A percentile compares a stretch with the other conserved stretches of the same genome.
Conservation (phyloP, 345 rosid species). For the Aethionema arabicum region DNA sequence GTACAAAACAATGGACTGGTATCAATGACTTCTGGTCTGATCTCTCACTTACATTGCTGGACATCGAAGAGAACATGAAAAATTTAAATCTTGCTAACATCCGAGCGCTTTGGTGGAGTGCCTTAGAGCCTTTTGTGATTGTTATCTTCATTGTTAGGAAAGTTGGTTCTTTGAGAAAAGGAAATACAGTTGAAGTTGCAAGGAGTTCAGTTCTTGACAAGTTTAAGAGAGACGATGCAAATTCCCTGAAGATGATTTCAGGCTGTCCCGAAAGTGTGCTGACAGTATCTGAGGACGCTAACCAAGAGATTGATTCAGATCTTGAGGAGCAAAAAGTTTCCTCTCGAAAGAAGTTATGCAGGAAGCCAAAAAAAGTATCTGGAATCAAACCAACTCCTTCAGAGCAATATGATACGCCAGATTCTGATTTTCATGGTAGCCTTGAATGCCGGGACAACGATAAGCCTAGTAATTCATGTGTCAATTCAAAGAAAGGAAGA, state of each 20-base stretch:
- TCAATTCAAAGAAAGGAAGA: slow-evolving; percentile 38
- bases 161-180: slow-evolving; percentile 74
- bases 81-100: slow-evolving; percentile 39
- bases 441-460: slow-evolving; percentile 39
- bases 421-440: slow-evolving; percentile 26
- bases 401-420: slow-evolving; percentile 39
- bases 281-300: slow-evolving; percentile 41
- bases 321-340: slow-evolving; percentile 25
- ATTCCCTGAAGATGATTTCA: slow-evolving; percentile 26
- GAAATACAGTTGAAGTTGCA: slow-evolving; percentile 60
- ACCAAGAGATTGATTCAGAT: slow-evolving; percentile 34
- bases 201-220: slow-evolving; percentile 40
- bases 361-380: slow-evolving; percentile 71
- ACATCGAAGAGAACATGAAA: slow-evolving; percentile 54
- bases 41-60: slow-evolving; percentile 50
- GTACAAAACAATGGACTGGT: slow-evolving; percentile 64
- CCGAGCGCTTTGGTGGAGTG: slow-evolving; percentile 65
- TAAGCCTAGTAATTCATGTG: slow-evolving; percentile 34
- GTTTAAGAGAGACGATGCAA: slow-evolving; percentile 34
- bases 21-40: slow-evolving; percentile 67
- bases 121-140: slow-evolving; percentile 86
- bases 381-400: slow-evolving; percentile 45
- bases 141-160: slow-evolving; percentile 70
- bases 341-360: slow-evolving; percentile 50
- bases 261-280: slow-evolving; percentile 44